Conservation (phyloP, 305 asterid species). For the Fraxinus dipetala region DNA sequence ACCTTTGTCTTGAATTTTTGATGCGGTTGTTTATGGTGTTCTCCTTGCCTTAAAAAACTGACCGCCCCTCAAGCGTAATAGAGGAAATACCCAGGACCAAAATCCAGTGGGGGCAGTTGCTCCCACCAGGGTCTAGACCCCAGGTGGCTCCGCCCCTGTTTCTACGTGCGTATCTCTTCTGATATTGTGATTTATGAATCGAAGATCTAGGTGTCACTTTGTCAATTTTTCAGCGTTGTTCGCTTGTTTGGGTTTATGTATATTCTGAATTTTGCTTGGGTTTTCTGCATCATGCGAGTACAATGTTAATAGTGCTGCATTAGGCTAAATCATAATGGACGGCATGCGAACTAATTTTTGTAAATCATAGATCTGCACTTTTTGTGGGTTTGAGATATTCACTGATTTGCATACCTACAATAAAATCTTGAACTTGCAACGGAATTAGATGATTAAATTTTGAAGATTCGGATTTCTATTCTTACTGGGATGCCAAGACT, state of each 20-base stretch:
- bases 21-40: not conserved
- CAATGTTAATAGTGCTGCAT: not conserved
- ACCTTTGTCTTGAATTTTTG: not conserved
- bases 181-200: not conserved
- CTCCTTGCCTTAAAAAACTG: not conserved
- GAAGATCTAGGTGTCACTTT: not conserved
- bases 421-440: not conserved
- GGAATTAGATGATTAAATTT: not conserved
- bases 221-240: not conserved
- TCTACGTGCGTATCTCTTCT: not conserved
- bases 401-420: constrained; percentile 23
- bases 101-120: too few species aligned
- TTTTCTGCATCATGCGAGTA: constrained; percentile 23
- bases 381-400: not conserved
- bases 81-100: not conserved
- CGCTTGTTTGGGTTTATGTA: not conserved
- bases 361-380: constrained; percentile 30
- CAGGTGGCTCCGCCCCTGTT: not conserved
- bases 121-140: not conserved
- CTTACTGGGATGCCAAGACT: not conserved
- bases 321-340: constrained; percentile 24
- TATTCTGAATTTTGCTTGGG: constrained; percentile 8
- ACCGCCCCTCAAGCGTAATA: not conserved
- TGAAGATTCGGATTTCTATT: not conserved
- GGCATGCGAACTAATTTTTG: constrained; percentile 12